These are phyloP conservation scores for Jaminaea rosea DNA, from an alignment of 1,284 basidiomycete species.

Conservation along the genomic window DNA sequence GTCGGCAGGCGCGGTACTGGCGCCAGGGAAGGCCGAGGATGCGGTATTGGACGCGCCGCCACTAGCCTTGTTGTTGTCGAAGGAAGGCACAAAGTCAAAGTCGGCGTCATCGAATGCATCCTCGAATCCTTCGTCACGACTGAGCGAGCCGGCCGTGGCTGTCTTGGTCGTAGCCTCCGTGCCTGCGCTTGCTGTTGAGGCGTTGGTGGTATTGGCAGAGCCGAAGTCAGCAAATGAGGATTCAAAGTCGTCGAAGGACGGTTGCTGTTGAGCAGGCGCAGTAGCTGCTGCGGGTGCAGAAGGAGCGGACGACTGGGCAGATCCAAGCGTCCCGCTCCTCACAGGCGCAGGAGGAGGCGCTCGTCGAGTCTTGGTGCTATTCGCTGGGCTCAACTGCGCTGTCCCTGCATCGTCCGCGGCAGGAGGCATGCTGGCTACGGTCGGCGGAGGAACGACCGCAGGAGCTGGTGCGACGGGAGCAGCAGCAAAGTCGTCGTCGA, in stretches of 20 bases:
- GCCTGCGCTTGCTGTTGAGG: neutral
- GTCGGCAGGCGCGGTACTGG: neutral
- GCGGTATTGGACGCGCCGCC: too few relatives aligned
- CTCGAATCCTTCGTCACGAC: conserved; percentile 33
- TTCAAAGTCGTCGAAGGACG: conserved; percentile 41
- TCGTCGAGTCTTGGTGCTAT: conserved; percentile 29
- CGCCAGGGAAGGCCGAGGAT: neutral
- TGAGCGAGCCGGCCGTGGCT: neutral
- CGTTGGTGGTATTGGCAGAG: conserved; percentile 6
- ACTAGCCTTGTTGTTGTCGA: conserved; percentile 13
- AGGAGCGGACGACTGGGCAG: neutral
- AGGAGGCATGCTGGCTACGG: too few relatives aligned
- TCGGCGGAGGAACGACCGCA: too few relatives aligned
- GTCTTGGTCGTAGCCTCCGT: conserved; percentile 10
- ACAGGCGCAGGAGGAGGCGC: conserved; percentile 36
- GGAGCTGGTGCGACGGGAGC: too few relatives aligned
- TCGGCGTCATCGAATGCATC: conserved; percentile 38
- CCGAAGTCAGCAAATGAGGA: conserved; percentile 43
- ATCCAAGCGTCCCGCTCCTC: conserved; percentile 11
- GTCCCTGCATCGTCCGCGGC: too few relatives aligned
- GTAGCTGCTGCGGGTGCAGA: neutral
- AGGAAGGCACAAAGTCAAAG: conserved; percentile 40
- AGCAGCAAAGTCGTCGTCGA: too few relatives aligned
- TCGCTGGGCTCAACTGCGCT: conserved; percentile 12
- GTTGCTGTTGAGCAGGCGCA: neutral